Base-by-base conservation (phyloP, 805 yeast genomes). In the Geotrichum ghanense region DNA sequence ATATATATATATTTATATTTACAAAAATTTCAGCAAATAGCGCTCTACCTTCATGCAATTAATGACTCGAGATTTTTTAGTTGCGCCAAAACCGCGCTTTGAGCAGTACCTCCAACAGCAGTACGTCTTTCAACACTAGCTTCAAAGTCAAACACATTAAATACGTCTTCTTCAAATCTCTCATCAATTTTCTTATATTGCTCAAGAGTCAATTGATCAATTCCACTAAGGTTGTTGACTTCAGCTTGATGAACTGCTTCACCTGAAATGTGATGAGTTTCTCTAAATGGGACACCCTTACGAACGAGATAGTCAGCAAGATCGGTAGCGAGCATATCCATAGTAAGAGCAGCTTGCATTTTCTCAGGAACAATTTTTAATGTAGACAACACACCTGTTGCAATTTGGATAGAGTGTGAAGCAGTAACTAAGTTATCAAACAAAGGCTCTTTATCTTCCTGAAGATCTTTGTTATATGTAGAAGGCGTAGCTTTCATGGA, bases 241-340 rank as follows among this genome's bases (percentile, higher is more conserved):
- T 92, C 99, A 3, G 97, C 96, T 41, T 69, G 65, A 52, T 95
- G 79, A 42, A 92, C 99, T 69, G 97, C 92, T 66, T 88, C 95
- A 48, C 99, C 99, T 4, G 97, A 87, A 51, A 92, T 92, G 66
- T 92, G 97, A 69, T 92, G 99, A 1, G 98, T 92, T 69, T 92
- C 97, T 72, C 99, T 86, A 71, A 92, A 92, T 48, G 98, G 98
- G 54, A 92, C 98, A 50, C 98, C 98, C 66, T 83, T 89, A 70
- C 96, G 82, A 45, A 92, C 99, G 54, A 92, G 74, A 65, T 92
- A 92, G 65, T 92, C 99, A 37, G 99, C 99, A 56, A 92, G 75
- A 64, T 92, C 99, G 25, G 99, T 92, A 19, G 98, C 98, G 57
- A 92, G 76, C 98, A 92, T 92, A 67, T 92, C 98, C 95, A 90